These are phyloP conservation scores for Allomyces macrogynus DNA, from an alignment of 192 early-diverging fungal genomes.

Conservation along the genomic window DNA sequence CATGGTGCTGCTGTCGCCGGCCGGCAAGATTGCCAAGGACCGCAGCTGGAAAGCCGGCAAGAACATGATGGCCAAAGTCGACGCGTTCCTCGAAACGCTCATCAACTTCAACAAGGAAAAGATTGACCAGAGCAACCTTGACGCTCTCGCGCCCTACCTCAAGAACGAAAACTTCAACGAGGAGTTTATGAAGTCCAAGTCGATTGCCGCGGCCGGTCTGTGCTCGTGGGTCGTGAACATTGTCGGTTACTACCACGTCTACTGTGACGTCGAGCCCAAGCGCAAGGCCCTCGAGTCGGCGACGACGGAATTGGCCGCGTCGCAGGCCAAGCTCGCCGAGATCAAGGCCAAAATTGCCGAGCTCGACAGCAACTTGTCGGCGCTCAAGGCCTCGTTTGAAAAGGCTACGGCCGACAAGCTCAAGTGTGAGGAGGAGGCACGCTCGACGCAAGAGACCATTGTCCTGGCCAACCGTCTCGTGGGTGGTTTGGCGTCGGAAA, in stretches of 20 bases:
- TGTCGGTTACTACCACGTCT: constrained; percentile 77
- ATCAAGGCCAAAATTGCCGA: constrained; percentile 62
- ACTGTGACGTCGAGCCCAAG: constrained; percentile 85
- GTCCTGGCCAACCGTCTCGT: constrained; percentile 73
- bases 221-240: constrained; percentile 96
- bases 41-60: constrained; percentile 71
- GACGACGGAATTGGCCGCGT: constrained; percentile 49
- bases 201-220: constrained; percentile 92
- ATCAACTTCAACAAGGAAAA: constrained; percentile 46
- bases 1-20: constrained; percentile 79
- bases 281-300: constrained; percentile 73
- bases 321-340: constrained; percentile 46
- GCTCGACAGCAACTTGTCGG: constrained; percentile 65
- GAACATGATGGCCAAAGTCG: constrained; percentile 90
- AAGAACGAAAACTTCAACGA: constrained; percentile 75
- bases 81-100: constrained; percentile 87
- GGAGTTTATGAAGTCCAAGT: constrained; percentile 82
- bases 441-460: constrained; percentile 74
- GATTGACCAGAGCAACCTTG: constrained; percentile 62
- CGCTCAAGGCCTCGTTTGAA: constrained; percentile 91
- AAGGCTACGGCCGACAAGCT: constrained; percentile 78
- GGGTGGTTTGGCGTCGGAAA: constrained; percentile 80
- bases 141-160: constrained; percentile 30
- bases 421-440: constrained; percentile 76
- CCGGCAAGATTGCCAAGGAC: constrained; percentile 68